These are phyloP conservation scores for Colletotrichum sp. DNA, from an alignment of 2,329 filamentous ascomycete genomes.

Conservation along the genomic window DNA sequence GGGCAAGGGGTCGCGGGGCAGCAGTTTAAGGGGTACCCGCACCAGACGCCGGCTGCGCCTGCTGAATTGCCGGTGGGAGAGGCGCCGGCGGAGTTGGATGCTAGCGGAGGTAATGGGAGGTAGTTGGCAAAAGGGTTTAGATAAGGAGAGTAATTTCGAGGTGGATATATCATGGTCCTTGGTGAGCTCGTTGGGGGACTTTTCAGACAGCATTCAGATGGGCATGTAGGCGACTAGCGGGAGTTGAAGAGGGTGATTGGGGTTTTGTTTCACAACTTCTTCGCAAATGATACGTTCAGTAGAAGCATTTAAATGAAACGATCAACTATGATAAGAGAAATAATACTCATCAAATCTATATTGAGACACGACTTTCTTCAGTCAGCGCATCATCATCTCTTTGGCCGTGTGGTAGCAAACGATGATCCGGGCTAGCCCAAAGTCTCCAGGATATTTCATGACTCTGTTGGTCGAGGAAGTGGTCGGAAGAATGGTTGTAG, in stretches of 20 bases:
- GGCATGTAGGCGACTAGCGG: neutral
- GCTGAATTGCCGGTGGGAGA: neutral
- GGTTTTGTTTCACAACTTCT: neutral
- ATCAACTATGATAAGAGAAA: neutral
- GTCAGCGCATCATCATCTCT: neutral
- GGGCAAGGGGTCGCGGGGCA: neutral
- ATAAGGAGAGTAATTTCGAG: neutral
- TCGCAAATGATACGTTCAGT: neutral
- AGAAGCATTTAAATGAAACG: neutral
- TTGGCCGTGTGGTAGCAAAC: fast-evolving
- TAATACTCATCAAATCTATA: neutral
- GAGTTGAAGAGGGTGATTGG: no score
- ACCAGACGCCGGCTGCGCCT: neutral
- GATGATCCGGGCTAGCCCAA: neutral
- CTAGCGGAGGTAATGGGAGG: neutral
- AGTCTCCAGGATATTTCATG: no score
- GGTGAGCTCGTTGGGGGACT: no score
- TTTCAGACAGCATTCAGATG: neutral
- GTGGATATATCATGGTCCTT: neutral
- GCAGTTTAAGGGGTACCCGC: slow-evolving; percentile 7
- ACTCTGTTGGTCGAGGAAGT: no score
- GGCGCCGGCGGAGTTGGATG: neutral
- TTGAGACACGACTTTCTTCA: neutral
- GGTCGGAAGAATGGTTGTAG: no score
- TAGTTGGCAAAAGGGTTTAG: neutral